Evolutionary conservation across 345 rosid species (phyloP), one percentile per base, ranked within the genome.

Genomic region (Populus pruinosa): DNA sequence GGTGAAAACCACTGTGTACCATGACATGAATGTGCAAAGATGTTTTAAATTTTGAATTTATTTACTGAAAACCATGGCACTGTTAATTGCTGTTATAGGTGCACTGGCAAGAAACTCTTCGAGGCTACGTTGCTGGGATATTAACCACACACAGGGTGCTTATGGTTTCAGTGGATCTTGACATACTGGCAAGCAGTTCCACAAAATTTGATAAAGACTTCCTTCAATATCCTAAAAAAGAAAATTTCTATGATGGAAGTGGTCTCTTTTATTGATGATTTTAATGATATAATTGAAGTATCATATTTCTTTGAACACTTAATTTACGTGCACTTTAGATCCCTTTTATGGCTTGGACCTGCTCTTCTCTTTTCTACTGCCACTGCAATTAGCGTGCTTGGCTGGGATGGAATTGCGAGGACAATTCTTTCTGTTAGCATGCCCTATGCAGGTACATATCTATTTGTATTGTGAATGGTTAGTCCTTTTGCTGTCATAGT

Each of bases 321-420:
- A 90, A 91, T 93, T 69, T 72, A 44, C 78, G 82, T 39, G 50
- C 83, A 92, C 97, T 91, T 84, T 78, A 93, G 99, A 92, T 93
- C 98, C 78, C 91, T 93, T 81, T 83, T 96, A 77, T 96, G 99
- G 99, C 87, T 92, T 85, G 99, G 99, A 67, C 98, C 99, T 71
- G 97, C 98, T 66, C 93, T 96, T 86, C 90, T 93, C 65, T 96
- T 92, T 87, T 93, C 98, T 72, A 96, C 97, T 63, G 88, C 97
- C 61, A 90, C 98, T 79, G 87, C 93, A 72, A 82, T 93, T 73
- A 84, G 97, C 80, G 44, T 96, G 77, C 96, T 96, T 76, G 99
- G 99, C 74, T 96, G 99, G 99, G 99, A 96, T 80, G 97, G 99
- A 72, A 88, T 86, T 84, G 95, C 86, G 78, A 92, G 97, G 88